A percentile compares a stretch with the other conserved stretches of the same genome.
These are phyloP conservation scores for Trametes polyzona DNA, from an alignment of 1,284 basidiomycete genomes.

Conservation along the genomic window DNA sequence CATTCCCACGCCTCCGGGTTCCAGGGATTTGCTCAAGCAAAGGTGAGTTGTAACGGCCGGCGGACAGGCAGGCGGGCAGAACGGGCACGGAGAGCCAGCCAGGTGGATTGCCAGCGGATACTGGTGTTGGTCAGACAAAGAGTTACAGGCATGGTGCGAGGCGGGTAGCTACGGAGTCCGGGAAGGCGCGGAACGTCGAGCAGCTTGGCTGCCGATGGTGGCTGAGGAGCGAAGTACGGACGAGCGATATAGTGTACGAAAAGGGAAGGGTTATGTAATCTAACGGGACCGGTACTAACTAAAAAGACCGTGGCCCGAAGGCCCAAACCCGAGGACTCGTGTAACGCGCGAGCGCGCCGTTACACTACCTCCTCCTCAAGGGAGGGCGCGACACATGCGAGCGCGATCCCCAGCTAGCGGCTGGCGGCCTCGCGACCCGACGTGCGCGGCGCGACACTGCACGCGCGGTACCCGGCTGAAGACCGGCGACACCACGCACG, in stretches of 20 bases:
- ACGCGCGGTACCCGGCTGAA: too few relatives aligned
- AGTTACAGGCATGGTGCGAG: not conserved
- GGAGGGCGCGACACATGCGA: not conserved
- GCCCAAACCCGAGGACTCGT: not conserved
- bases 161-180: not conserved
- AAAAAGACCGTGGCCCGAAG: not conserved
- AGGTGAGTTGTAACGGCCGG: not conserved
- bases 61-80: not conserved
- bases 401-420: too few relatives aligned
- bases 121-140: not conserved
- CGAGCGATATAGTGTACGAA: not conserved
- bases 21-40: too few relatives aligned
- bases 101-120: not conserved
- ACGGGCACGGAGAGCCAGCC: not conserved
- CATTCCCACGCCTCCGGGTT: too few relatives aligned
- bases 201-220: not conserved
- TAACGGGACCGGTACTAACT: not conserved
- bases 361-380: slow-evolving; percentile 2
- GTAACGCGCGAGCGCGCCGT: not conserved
- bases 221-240: not conserved
- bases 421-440: too few relatives aligned
- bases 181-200: not conserved
- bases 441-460: too few relatives aligned
- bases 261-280: not conserved
- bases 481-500: too few relatives aligned